Conservation (phyloP, 345 rosid genomes). For the Pelargonium nanum region DNA sequence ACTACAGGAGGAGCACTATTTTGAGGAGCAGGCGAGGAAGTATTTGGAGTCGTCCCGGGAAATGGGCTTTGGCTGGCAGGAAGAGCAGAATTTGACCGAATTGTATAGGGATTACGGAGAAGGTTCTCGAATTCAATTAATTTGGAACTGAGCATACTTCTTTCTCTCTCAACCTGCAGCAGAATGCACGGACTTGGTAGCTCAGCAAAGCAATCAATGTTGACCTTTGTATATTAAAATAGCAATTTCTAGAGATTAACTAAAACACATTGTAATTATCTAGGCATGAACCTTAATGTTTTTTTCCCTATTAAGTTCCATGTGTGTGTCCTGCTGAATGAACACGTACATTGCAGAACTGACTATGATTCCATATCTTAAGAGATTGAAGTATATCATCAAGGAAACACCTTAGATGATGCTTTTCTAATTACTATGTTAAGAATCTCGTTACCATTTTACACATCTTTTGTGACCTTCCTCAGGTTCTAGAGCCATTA, state of each 20-base stretch:
- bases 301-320: too few species aligned
- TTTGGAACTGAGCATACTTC: slow-evolving; percentile 49
- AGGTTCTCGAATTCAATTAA: slow-evolving; percentile 53
- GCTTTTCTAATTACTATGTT: too few species aligned
- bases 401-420: too few species aligned
- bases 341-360: too few species aligned
- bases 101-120: slow-evolving; percentile 44
- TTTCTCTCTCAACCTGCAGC: slow-evolving; percentile 68
- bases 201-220: slow-evolving; percentile 1
- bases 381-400: too few species aligned
- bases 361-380: too few species aligned
- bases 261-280: neutral
- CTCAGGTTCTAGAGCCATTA: too few species aligned
- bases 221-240: neutral
- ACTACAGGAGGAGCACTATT: slow-evolving; percentile 32
- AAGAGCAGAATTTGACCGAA: slow-evolving; percentile 20
- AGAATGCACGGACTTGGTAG: slow-evolving; percentile 4
- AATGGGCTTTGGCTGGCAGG: slow-evolving; percentile 19
- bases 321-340: too few species aligned
- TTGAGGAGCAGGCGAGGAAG: slow-evolving; percentile 28
- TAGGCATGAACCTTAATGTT: too few species aligned
- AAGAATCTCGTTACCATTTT: too few species aligned
- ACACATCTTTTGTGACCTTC: too few species aligned
- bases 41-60: slow-evolving; percentile 21
- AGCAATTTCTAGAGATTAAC: neutral